These are phyloP conservation scores for Tetratostichococcus sp. DNA, from an alignment of 139 green algal genomes.

Conservation along the genomic window DNA sequence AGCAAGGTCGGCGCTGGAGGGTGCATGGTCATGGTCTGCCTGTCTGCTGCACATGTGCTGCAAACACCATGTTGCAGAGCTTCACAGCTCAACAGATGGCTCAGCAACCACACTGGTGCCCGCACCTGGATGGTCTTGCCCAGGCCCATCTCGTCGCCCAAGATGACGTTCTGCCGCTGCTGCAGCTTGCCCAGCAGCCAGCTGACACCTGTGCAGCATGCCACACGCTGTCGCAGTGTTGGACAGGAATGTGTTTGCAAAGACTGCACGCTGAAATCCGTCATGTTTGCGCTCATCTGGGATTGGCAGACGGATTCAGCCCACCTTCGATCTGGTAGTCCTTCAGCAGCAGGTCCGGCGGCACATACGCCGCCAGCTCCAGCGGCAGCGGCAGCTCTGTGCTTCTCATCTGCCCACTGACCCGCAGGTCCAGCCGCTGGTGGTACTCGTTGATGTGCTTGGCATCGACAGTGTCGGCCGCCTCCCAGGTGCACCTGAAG, in stretches of 20 bases:
- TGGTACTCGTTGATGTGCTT: conserved; percentile 2
- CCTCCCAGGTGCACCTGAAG: conserved; percentile 18
- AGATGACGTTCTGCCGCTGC: conserved; percentile 53
- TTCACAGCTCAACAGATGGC: too few relatives aligned
- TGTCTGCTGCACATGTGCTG: too few relatives aligned
- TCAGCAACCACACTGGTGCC: too few relatives aligned
- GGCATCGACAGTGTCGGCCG: not conserved
- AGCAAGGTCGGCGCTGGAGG: too few relatives aligned
- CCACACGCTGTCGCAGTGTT: too few relatives aligned
- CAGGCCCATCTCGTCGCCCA: conserved; percentile 80
- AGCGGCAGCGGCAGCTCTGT: not conserved
- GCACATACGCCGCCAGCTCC: not conserved
- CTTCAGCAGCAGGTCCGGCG: not conserved
- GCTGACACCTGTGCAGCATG: conserved; percentile 9
- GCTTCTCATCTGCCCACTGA: not conserved
- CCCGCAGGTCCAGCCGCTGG: conserved; percentile 12
- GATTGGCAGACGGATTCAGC: too few relatives aligned
- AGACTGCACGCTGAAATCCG: too few relatives aligned
- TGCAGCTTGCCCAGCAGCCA: conserved; percentile 56
- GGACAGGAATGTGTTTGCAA: too few relatives aligned
- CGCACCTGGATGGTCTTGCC: conserved; percentile 56
- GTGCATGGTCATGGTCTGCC: too few relatives aligned
- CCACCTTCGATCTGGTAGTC: conserved; percentile 23
- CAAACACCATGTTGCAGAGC: not conserved
- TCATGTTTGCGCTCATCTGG: too few relatives aligned